Conservation (phyloP, 805 yeast genomes). For the Saccharomycopsis lassenensis region DNA sequence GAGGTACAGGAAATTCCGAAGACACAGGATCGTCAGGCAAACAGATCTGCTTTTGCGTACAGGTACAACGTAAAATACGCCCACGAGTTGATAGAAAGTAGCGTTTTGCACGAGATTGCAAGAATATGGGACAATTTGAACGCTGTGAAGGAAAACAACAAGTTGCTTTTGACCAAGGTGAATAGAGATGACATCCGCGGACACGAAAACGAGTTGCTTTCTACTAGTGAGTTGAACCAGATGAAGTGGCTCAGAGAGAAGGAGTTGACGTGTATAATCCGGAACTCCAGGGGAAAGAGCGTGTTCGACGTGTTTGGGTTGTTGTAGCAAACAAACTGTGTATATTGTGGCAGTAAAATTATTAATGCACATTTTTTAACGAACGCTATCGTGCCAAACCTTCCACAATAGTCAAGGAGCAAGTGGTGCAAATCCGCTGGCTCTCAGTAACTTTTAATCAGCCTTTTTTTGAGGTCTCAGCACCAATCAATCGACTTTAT, state of each 20-base stretch:
- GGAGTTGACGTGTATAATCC: slow-evolving; percentile 44
- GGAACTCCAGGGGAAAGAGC: slow-evolving; percentile 43
- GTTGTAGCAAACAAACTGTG: background rate
- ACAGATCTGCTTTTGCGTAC: slow-evolving; percentile 76
- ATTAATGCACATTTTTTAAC: background rate
- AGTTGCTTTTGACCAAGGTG: slow-evolving; percentile 63
- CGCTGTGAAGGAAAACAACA: slow-evolving; percentile 44
- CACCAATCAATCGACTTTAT: too few relatives aligned
- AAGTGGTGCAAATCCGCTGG: too few relatives aligned
- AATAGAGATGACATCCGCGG: slow-evolving; percentile 87
- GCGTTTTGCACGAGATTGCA: slow-evolving; percentile 43
- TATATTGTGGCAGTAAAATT: background rate
- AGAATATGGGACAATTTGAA: slow-evolving; percentile 40
- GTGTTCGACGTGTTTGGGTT: slow-evolving; percentile 47
- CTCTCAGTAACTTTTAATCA: too few relatives aligned
- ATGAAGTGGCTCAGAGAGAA: slow-evolving; percentile 47
- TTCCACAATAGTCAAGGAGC: too few relatives aligned
- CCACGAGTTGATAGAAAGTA: slow-evolving; percentile 35
- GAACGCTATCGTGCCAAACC: too few relatives aligned
- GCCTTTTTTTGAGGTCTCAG: too few relatives aligned
- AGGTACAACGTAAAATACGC: slow-evolving; percentile 48
- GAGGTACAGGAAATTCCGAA: slow-evolving; percentile 93
- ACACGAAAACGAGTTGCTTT: slow-evolving; percentile 59
- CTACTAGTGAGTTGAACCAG: slow-evolving; percentile 67
- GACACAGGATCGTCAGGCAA: slow-evolving; percentile 83